Base-by-base conservation (phyloP, 805 yeast genomes). In the Myxozyma melibiosi region DNA sequence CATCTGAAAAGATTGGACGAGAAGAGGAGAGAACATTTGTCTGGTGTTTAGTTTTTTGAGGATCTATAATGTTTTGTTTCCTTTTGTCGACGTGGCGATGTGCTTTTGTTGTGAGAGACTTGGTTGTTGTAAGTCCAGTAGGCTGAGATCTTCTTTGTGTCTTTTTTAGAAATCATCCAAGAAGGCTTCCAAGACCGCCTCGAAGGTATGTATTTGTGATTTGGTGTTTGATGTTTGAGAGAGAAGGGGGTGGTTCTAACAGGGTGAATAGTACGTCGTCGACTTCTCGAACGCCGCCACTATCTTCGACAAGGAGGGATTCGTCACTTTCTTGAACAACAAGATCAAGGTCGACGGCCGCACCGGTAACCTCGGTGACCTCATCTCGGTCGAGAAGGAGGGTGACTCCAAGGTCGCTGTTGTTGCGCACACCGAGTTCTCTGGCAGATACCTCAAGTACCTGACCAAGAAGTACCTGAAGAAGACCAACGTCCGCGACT, bases 371-470 rank as follows among this genome's bases (percentile, higher is more conserved):
- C 86, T 94, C 76, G 97, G 96, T 81, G 91, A 88, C 77, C 88
- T 86, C 76, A 84, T 94, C 83, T 81, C 91, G 66, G 90, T 92
- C 68, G 80, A 90, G 73, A 80, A 82, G 73, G 94, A 90, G 75
- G 95, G 91, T 75, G 80, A 84, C 83, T 43, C 58, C 61, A 85
- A 86, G 82, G 84, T 88, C 76, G 85, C 88, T 75, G 88, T 90
- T 76, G 84, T 82, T 68, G 82, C 97, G 69, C 84, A 86, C 80
- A 80, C 96, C 80, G 86, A 90, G 82, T 92, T 94, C 94, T 91
- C 97, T 70, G 99, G 99, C 82, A 92, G 95, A 84, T 94, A 94
- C 96, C 86, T 92, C 79, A 94, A 95, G 85, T 94, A 94, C 95
- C 84, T 94, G 78, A 89, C 98, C 75, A 95, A 94, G 90, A 92